phyloP scores from a whole-genome alignment of 371 early-diverging fungal genomes.

The Mucor plumbeus region DNA sequence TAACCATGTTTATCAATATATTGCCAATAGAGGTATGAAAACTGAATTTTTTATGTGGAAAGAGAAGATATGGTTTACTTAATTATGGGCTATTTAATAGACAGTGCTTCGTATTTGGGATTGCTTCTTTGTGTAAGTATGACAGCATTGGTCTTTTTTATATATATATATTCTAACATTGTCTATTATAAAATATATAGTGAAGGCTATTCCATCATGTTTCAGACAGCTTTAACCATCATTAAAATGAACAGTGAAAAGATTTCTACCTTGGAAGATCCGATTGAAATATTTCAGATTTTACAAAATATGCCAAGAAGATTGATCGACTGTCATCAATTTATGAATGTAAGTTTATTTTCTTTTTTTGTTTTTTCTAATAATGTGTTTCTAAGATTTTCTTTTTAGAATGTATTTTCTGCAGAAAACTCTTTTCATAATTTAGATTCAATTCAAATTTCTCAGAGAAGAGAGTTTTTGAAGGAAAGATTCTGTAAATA shows the following conservation, averaged over 20 bases:
- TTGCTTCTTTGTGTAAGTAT: conserved; percentile 72
- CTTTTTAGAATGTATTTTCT: conserved; percentile 2
- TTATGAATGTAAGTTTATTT: conserved; percentile 60
- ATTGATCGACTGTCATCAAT: conserved; percentile 71
- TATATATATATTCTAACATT: not conserved
- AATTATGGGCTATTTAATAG: conserved; percentile 11
- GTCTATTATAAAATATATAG: not conserved
- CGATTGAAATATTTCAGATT: conserved; percentile 69
- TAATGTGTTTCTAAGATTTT: not conserved
- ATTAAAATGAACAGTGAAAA: conserved; percentile 72
- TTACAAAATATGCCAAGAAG: conserved; percentile 70
- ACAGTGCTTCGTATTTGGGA: conserved; percentile 85
- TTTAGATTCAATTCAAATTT: conserved; percentile 2
- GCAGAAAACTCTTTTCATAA: not conserved
- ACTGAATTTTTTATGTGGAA: too few relatives aligned
- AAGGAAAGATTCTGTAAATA: conserved; percentile 2
- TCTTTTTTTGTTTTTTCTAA: not conserved
- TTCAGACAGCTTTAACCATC: conserved; percentile 78
- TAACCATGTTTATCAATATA: conserved; percentile 81
- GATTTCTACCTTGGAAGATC: conserved; percentile 65
- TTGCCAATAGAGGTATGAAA: conserved; percentile 67
- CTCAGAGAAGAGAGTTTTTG: conserved; percentile 6
- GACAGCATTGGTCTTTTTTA: too few relatives aligned
- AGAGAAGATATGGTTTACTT: not conserved
- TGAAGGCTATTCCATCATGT: conserved; percentile 81